Conservation (phyloP, 345 rosid species). For the Lepidium africanum region DNA sequence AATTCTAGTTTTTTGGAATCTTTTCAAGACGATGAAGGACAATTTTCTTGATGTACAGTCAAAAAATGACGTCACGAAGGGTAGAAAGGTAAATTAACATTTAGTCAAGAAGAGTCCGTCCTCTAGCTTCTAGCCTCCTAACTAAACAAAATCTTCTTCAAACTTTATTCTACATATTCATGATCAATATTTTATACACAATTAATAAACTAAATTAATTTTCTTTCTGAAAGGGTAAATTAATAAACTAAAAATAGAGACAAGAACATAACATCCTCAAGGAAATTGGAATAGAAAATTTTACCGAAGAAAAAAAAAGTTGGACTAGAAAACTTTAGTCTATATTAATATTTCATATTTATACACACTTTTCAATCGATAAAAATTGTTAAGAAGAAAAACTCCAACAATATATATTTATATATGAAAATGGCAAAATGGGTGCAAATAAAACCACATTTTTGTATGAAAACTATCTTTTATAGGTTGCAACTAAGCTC, state of each 20-base stretch:
- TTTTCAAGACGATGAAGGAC: background rate
- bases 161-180: no score
- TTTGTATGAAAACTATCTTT: background rate
- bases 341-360: background rate
- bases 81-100: background rate
- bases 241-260: background rate
- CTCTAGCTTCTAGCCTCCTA: no score
- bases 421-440: constrained; percentile 3
- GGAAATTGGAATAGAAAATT: no score
- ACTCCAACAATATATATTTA: background rate
- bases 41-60: background rate
- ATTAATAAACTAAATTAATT: no score
- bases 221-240: no score
- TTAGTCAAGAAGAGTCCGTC: no score
- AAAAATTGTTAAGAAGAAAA: constrained; percentile 4
- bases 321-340: background rate
- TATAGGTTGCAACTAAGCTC: constrained; percentile 49
- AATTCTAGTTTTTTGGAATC: background rate
- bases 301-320: no score
- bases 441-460: constrained; percentile 8
- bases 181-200: no score
- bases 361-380: constrained; percentile 22
- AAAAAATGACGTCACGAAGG: background rate
- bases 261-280: background rate
- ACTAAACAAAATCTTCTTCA: no score